Base-by-base conservation (phyloP, 2,329 filamentous ascomycete genomes). In the Microsporum audouinii region DNA sequence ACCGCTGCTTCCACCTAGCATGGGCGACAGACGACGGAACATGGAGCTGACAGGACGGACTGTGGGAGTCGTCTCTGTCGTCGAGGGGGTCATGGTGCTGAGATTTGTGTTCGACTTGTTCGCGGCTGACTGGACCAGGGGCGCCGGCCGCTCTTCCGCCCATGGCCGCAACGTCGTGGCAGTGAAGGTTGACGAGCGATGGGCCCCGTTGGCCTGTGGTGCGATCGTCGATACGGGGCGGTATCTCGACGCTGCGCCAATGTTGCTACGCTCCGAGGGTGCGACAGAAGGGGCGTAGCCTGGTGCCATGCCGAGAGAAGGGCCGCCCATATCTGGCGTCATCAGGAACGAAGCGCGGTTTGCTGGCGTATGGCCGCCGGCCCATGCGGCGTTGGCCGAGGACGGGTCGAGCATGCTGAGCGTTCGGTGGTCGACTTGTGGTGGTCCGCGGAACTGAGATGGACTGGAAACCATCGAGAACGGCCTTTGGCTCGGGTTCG, bases 251-350 rank as follows among this genome's bases (percentile, higher is more conserved):
- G 94, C 91, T 59, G 95, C 81, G 14, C 94, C 94, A 63, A 96
- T 79, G 72, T 95, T 97, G 79, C 91, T 97, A 63, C 94, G 87
- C 76, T 97, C 94, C 3, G 90, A 96, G 0, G 94, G 94, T 1
- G 94, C 92, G 66, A 99, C 95, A 0, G 92, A 97, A 0, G 91
- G 85, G 0, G 91, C 83, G 74, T 97, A 97, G 6, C 82, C 73
- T 62, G 53, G 64, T 29, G 41, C 36, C 69, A 60, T 62, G 64
- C 60, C 49, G 23, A 53, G 29, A n/a, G 49, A 34, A 3, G 49
- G 31, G 63, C 58, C 66, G 68, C 61, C 63, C 65, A 51, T 71
- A 66, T 61, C 60, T 63, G 61, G 67, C 65, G 62, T 64, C 45
- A 73, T 68, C 1, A 70, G 61, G 58, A 73, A 69, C 59, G 74